Conservation (phyloP, 1,284 basidiomycete genomes). For the Cryptococcus wingfieldii region DNA sequence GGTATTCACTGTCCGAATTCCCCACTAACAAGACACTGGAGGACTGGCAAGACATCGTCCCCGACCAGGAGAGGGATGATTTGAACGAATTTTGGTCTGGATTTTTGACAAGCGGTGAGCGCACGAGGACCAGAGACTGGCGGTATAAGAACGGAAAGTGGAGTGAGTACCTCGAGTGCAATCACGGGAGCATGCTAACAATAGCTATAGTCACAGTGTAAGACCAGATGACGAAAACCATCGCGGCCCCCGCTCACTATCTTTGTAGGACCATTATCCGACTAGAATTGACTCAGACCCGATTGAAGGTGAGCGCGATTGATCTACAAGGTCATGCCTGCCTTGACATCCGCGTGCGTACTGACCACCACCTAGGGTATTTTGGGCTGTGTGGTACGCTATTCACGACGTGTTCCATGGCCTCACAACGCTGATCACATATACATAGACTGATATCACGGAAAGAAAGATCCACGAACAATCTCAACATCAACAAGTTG, state of each 20-base stretch:
- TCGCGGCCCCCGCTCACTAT: neutral
- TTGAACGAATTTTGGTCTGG: slow-evolving; percentile 24
- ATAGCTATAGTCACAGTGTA: neutral
- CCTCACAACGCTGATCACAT: neutral
- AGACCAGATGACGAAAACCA: neutral
- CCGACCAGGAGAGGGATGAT: slow-evolving; percentile 10
- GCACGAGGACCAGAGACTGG: slow-evolving; percentile 22
- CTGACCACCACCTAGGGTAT: slow-evolving; percentile 17
- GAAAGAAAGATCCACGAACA: slow-evolving; percentile 43
- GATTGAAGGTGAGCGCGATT: slow-evolving; percentile 11
- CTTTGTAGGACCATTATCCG: slow-evolving; percentile 28
- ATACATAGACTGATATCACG: slow-evolving; percentile 34
- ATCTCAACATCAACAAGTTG: slow-evolving; percentile 34
- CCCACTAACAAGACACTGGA: slow-evolving; percentile 9
- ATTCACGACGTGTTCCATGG: neutral
- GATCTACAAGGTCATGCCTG: neutral
- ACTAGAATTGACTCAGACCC: slow-evolving; percentile 26
- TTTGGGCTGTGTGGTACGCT: slow-evolving; percentile 29
- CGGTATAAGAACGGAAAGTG: slow-evolving; percentile 32
- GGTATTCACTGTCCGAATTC: slow-evolving; percentile 35
- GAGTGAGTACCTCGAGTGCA: slow-evolving; percentile 10
- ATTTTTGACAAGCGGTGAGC: slow-evolving; percentile 10
- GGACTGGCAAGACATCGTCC: slow-evolving; percentile 32
- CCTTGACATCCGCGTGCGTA: neutral
- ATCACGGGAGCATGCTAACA: neutral